A percentile compares a stretch with the other conserved stretches of the same genome.
phyloP scores from a whole-genome alignment of 2,329 filamentous ascomycete species.

The Pseudogymnoascus sp. region DNA sequence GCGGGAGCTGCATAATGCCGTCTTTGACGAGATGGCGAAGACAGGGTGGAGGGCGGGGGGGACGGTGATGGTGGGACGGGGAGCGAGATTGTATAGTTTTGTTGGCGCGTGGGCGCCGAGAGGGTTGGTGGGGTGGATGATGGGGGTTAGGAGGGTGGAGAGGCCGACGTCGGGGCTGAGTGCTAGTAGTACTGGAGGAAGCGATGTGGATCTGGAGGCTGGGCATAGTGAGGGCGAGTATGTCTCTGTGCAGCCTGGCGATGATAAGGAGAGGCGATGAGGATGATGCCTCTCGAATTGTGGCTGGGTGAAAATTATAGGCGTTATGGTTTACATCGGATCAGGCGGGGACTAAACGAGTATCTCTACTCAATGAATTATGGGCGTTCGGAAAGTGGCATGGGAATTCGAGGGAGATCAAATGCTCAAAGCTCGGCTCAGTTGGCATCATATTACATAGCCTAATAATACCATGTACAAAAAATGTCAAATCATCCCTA shows the following conservation, averaged over 20 bases:
- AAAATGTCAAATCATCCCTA: neutral
- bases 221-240: neutral
- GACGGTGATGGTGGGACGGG: slow-evolving; percentile 73
- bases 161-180: neutral
- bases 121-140: slow-evolving; percentile 82
- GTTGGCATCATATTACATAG: neutral
- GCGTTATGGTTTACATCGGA: neutral
- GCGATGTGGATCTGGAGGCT: slow-evolving; percentile 5
- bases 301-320: neutral
- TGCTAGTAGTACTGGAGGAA: slow-evolving; percentile 1
- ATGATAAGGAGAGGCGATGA: neutral
- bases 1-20: slow-evolving; percentile 71
- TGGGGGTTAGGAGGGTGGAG: slow-evolving; percentile 63
- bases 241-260: neutral
- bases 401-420: neutral
- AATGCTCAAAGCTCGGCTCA: neutral
- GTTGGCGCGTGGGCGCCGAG: slow-evolving; percentile 75
- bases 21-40: slow-evolving; percentile 81
- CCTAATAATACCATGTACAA: slow-evolving; percentile 6
- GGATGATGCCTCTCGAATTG: neutral
- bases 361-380: slow-evolving; percentile 6
- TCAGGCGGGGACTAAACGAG: neutral
- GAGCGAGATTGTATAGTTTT: slow-evolving; percentile 75
- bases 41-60: slow-evolving; percentile 44
- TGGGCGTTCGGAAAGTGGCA: neutral